A percentile compares a stretch with the other conserved stretches of the same genome.
phyloP scores from a whole-genome alignment of 768 basidiomycete genomes.

The Rhodotorula paludigena region DNA sequence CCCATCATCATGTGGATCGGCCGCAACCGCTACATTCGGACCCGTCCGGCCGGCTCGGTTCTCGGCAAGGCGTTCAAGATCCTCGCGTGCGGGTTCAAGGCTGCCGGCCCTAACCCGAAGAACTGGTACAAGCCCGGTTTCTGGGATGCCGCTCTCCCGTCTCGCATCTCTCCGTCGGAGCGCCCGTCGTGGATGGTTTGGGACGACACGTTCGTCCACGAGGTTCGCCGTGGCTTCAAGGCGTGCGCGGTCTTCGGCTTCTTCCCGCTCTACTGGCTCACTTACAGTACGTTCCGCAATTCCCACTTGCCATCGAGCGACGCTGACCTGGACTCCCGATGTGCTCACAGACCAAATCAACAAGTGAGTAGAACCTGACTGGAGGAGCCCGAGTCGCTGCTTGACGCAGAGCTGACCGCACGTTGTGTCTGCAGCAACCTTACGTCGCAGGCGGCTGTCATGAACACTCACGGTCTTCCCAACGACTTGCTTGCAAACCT shows the following conservation, averaged over 20 bases:
- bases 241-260: slow-evolving; percentile 47
- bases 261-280: slow-evolving; percentile 39
- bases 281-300: slow-evolving; percentile 15
- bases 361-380: no score
- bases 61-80: slow-evolving; percentile 33
- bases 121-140: slow-evolving; percentile 30
- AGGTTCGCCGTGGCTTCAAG: slow-evolving; percentile 45
- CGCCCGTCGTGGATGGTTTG: slow-evolving; percentile 43
- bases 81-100: slow-evolving; percentile 21
- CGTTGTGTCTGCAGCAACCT: slow-evolving; percentile 39
- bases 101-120: slow-evolving; percentile 12
- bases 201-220: slow-evolving; percentile 44
- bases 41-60: slow-evolving; percentile 42
- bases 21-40: slow-evolving; percentile 39
- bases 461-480: slow-evolving; percentile 43
- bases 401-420: background rate
- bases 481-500: slow-evolving; percentile 46
- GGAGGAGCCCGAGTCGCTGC: no score
- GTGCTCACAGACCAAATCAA: slow-evolving; percentile 36
- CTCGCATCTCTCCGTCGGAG: slow-evolving; percentile 26
- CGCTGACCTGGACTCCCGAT: background rate
- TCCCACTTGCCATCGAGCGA: no score
- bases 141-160: slow-evolving; percentile 40
- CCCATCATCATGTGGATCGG: slow-evolving; percentile 43
- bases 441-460: slow-evolving; percentile 44